Evolutionary conservation across 495 filamentous ascomycete species (phyloP).

Genomic region (Tetracladium marchalianum): DNA sequence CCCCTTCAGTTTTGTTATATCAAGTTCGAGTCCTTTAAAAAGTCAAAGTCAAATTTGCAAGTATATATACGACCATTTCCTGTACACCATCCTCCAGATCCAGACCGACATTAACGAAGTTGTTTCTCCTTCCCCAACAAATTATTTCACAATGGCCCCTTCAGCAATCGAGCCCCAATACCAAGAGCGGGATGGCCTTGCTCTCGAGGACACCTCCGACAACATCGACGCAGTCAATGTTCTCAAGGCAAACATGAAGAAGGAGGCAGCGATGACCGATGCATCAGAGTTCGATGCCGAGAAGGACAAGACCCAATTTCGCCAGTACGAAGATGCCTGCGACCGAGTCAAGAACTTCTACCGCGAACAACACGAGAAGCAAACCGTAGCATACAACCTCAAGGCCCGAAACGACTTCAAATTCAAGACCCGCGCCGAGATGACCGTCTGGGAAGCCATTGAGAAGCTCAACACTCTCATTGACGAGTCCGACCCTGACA

Average conservation of each 20-base stretch:
- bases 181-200: conserved; percentile 48
- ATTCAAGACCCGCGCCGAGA: conserved; percentile 54
- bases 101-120: neutral
- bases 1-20: no score
- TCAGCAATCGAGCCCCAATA: conserved; percentile 14
- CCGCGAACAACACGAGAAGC: conserved; percentile 72
- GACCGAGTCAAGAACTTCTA: conserved; percentile 78
- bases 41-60: no score
- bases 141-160: conserved; percentile 18
- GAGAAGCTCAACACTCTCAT: conserved; percentile 82
- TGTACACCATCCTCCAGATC: no score
- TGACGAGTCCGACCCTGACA: conserved; percentile 85
- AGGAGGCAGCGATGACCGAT: conserved; percentile 47
- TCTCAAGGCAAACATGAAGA: conserved; percentile 47
- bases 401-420: conserved; percentile 62
- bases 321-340: conserved; percentile 69
- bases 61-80: no score
- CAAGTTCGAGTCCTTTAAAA: no score
- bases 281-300: conserved; percentile 57
- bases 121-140: neutral
- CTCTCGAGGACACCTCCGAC: conserved; percentile 74
- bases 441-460: conserved; percentile 84
- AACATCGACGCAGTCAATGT: conserved; percentile 74
- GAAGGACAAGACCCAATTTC: conserved; percentile 77
- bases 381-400: conserved; percentile 78